Evolutionary conservation across 768 basidiomycete genomes (phyloP).

Genomic region (Collybia mongolica): DNA sequence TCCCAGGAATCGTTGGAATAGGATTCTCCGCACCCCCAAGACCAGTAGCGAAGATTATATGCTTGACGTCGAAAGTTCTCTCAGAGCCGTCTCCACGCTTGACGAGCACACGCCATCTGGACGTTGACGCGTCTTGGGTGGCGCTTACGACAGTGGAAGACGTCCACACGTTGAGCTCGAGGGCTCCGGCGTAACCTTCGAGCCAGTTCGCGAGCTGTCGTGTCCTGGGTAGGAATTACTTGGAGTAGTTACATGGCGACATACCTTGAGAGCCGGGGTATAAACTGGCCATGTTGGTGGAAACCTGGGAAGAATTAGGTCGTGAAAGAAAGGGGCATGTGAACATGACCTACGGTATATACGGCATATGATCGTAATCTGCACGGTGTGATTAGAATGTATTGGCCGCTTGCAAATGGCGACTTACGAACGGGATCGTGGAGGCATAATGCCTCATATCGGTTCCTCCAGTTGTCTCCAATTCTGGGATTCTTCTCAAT

Average conservation of each 20-base stretch:
- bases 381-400: no score
- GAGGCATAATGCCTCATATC: slow-evolving; percentile 57
- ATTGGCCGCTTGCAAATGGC: no score
- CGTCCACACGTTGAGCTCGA: slow-evolving; percentile 71
- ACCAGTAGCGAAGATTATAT: slow-evolving; percentile 54
- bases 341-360: slow-evolving; percentile 39
- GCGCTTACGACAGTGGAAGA: slow-evolving; percentile 36
- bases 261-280: slow-evolving; percentile 51
- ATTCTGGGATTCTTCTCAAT: slow-evolving; percentile 52
- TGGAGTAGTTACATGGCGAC: background rate
- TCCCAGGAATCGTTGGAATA: slow-evolving; percentile 45
- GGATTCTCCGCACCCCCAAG: slow-evolving; percentile 42
- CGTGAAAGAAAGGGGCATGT: slow-evolving; percentile 32
- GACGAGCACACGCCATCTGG: slow-evolving; percentile 43
- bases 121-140: slow-evolving; percentile 26
- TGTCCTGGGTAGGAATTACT: background rate
- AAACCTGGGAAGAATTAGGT: slow-evolving; percentile 45
- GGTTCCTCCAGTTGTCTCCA: slow-evolving; percentile 59
- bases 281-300: slow-evolving; percentile 60
- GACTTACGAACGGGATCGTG: slow-evolving; percentile 49
- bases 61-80: slow-evolving; percentile 42
- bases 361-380: no score
- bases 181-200: slow-evolving; percentile 55
- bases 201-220: slow-evolving; percentile 63
- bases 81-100: slow-evolving; percentile 30